Evolutionary conservation across 257 asterid genomes (phyloP).

Genomic region (Solanum pennellii): DNA sequence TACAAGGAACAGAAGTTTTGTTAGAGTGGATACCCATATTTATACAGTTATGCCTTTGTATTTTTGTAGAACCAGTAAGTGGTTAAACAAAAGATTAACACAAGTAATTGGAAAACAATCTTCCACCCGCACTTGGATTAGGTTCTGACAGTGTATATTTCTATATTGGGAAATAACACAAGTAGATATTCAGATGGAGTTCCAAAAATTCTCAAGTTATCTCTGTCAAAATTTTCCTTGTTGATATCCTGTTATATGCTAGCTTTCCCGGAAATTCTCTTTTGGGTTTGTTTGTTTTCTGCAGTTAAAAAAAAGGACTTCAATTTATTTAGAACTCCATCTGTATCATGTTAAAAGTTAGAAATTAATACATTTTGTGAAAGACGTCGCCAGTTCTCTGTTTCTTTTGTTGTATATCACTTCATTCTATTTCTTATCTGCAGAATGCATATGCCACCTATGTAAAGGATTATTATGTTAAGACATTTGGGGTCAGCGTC

Average conservation of each 20-base stretch:
- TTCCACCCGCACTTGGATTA: not conserved
- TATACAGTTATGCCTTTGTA: not conserved
- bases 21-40: not conserved
- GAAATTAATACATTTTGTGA: not conserved
- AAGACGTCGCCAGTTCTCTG: not conserved
- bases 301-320: not conserved
- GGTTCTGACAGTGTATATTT: not conserved
- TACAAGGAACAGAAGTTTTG: not conserved
- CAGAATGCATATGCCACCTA: constrained; percentile 88
- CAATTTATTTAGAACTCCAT: not conserved
- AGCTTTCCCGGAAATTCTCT: not conserved
- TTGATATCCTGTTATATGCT: not conserved
- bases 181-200: not conserved
- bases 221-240: not conserved
- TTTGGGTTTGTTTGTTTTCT: not conserved
- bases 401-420: not conserved
- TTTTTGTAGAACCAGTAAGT: not conserved
- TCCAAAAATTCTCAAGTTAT: not conserved
- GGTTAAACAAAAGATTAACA: not conserved
- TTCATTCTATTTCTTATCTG: constrained; percentile 3
- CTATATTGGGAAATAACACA: not conserved
- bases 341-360: not conserved
- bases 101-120: not conserved
- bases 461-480: constrained; percentile 48
- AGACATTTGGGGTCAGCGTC: constrained; percentile 36